Evolutionary conservation across 116 monocot genomes (phyloP).

Genomic region (Zostera marina): DNA sequence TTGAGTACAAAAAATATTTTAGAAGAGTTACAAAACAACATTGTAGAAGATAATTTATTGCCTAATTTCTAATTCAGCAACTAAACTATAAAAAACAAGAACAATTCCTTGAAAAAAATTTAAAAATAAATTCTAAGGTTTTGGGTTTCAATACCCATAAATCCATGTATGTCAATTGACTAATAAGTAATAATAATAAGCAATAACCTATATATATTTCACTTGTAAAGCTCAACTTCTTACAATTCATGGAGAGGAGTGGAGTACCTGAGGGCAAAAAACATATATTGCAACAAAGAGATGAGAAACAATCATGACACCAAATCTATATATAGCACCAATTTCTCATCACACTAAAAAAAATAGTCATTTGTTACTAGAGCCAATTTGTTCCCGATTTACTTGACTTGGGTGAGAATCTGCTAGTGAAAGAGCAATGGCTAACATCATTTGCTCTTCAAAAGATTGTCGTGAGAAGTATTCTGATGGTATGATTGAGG

Average conservation of each 20-base stretch:
- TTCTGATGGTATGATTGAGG: slow-evolving; percentile 10
- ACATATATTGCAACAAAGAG: neutral
- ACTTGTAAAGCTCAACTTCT: neutral
- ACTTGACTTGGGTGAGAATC: slow-evolving; percentile 40
- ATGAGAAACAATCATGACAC: neutral
- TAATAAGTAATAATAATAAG: too few species aligned
- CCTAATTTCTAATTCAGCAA: too few species aligned
- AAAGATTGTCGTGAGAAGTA: slow-evolving; percentile 45
- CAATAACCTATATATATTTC: neutral
- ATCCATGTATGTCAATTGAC: too few species aligned
- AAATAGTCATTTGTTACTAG: slow-evolving; percentile 4
- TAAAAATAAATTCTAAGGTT: too few species aligned
- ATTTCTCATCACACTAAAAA: neutral
- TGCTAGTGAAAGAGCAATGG: slow-evolving; percentile 65
- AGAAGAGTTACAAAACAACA: too few species aligned
- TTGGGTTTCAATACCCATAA: too few species aligned
- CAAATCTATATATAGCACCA: neutral
- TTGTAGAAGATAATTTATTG: too few species aligned
- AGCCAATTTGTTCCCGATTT: slow-evolving; percentile 28
- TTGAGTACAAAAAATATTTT: too few species aligned
- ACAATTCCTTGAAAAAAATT: too few species aligned
- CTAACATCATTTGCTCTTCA: slow-evolving; percentile 82
- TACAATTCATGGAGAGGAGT: slow-evolving; percentile 9
- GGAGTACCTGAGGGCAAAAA: neutral
- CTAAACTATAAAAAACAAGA: too few species aligned